These are phyloP conservation scores for Klebsormidium nitens DNA, from an alignment of 139 green algal genomes.

Conservation along the genomic window DNA sequence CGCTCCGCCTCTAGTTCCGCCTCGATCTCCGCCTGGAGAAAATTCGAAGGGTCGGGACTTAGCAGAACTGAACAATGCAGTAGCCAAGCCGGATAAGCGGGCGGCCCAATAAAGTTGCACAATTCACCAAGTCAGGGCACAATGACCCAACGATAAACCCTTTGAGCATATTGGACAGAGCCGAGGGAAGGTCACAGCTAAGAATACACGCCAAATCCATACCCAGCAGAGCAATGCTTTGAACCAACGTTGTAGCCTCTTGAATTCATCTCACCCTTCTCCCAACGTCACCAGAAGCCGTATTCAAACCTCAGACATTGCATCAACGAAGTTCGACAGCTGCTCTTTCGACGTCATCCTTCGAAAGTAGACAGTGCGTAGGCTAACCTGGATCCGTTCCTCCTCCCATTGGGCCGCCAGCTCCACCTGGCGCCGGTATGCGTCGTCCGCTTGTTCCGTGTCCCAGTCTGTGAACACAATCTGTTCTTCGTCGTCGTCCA, in stretches of 20 bases:
- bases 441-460: slow-evolving; percentile 23
- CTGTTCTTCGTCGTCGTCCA: slow-evolving; percentile 32
- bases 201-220: too few relatives aligned
- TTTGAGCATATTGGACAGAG: slow-evolving; percentile 1
- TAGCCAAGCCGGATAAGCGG: not conserved
- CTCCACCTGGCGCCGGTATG: slow-evolving; percentile 36
- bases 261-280: too few relatives aligned
- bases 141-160: not conserved
- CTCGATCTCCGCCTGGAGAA: slow-evolving; percentile 10
- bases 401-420: slow-evolving; percentile 17
- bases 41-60: not conserved
- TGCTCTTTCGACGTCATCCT: not conserved
- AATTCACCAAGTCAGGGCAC: not conserved
- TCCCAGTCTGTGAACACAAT: slow-evolving; percentile 24
- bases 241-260: too few relatives aligned
- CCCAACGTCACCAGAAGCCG: too few relatives aligned
- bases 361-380: not conserved
- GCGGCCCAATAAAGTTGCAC: not conserved
- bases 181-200: not conserved
- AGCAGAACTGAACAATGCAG: not conserved
- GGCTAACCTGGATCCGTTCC: not conserved
- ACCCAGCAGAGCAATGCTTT: too few relatives aligned
- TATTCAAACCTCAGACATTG: too few relatives aligned
- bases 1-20: slow-evolving; percentile 4
- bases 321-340: not conserved